Evolutionary conservation across 257 asterid genomes (phyloP), one percentile per base, ranked within the genome.

Genomic region (Eucommia ulmoides): DNA sequence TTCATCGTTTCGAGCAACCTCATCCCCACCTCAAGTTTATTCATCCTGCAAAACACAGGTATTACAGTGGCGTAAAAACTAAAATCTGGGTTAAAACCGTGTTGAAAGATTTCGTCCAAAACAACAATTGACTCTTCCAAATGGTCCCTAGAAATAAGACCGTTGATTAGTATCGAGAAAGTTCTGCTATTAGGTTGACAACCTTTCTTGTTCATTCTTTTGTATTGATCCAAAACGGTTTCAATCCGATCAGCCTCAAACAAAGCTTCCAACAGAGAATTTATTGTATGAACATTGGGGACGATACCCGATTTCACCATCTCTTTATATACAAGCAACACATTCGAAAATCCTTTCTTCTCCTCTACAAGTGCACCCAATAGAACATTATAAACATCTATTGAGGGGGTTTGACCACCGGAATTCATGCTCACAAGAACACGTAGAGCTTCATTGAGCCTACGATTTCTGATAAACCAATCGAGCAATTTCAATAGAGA

Each of bases 321-420:
- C 67, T 84, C 97, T 46, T 84, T 88, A 29, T 84, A 88, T 49
- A 84, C 94, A 67, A 84, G 82, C 55, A 88, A 56, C 10, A 84
- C 87, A 55, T 88, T 93, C 77, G 77, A 70, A 55, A 88, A 73
- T 59, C 65, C 93, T 5, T 65, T 70, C 58, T 70, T 77, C 18
- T 33, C 84, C 63, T 59, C 74, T 14, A 82, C 72, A 29, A 88
- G 74, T 49, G 79, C 88, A 45, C 74, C 57, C 75, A 84, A 64
- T 51, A 88, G 33, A 8, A 29, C 51, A 75, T 77, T 88, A 58
- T 75, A 75, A 14, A 71, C 51, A 22, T 26, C 59, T 49, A 79
- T 8, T 12, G 81, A 45, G 25, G 81, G 87, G 73, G 67, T 84
- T 55, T 63, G 63, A 58, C 71, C 53, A 71, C 69, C 62, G 1